Percentiles rank a stretch among this genome's conserved stretches.
These are phyloP conservation scores for Teunomyces atbi DNA, from an alignment of 805 yeast species.

Conservation along the genomic window DNA sequence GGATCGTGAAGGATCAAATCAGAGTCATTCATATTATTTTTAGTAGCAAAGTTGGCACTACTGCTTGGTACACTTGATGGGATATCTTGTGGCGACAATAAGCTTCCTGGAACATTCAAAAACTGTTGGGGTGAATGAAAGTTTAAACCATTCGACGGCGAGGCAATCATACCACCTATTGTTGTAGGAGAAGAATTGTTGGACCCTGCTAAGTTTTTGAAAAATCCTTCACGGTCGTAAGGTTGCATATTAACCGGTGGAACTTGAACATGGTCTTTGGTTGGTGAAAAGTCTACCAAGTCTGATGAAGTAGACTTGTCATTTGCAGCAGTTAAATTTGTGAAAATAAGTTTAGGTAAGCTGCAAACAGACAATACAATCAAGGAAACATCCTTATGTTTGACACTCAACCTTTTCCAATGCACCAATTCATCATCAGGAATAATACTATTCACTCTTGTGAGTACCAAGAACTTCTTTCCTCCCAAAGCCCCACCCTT, in stretches of 20 bases:
- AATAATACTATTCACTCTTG: conserved; percentile 68
- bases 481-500: conserved; percentile 38
- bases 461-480: conserved; percentile 61
- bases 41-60: background rate
- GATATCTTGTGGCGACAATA: conserved; percentile 31
- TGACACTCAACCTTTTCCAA: conserved; percentile 71
- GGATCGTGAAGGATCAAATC: conserved; percentile 43
- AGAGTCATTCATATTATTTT: background rate
- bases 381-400: conserved; percentile 53
- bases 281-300: background rate
- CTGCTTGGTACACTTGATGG: conserved; percentile 7
- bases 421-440: conserved; percentile 81
- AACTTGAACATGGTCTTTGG: background rate
- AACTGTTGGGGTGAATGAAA: conserved; percentile 41
- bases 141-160: conserved; percentile 30
- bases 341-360: conserved; percentile 46
- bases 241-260: background rate
- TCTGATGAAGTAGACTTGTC: background rate
- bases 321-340: background rate
- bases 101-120: conserved; percentile 29
- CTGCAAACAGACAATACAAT: conserved; percentile 69
- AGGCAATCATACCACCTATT: conserved; percentile 19
- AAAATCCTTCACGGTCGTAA: background rate
- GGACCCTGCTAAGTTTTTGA: conserved; percentile 4
- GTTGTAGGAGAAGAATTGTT: conserved; percentile 25